A percentile compares a stretch with the other conserved stretches of the same genome.
Evolutionary conservation across 352 stramenopile genomes (phyloP).

Genomic region (Thraustotheca clavata): DNA sequence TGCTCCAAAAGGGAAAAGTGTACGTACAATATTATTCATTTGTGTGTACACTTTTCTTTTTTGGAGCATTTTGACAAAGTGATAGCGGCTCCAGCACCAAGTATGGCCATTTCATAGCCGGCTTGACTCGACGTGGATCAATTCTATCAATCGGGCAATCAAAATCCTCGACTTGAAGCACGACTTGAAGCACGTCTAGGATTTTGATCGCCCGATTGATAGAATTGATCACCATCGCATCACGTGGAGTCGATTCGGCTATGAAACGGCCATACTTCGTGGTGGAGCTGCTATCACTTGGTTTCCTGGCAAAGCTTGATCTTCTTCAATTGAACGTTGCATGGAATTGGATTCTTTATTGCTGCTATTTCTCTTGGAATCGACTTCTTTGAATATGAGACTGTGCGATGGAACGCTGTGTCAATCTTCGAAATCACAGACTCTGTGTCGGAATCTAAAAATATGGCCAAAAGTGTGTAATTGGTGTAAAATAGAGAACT

Average conservation of each 20-base stretch:
- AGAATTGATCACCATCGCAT: conserved; percentile 17
- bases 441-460: conserved; percentile 19
- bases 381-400: conserved; percentile 21
- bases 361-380: conserved; percentile 21
- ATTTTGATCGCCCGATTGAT: conserved; percentile 19
- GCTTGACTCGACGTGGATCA: conserved; percentile 10
- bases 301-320: conserved; percentile 14
- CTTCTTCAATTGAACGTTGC: conserved; percentile 21
- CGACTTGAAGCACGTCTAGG: conserved; percentile 12
- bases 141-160: conserved; percentile 21
- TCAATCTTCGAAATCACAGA: conserved; percentile 13
- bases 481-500: no score
- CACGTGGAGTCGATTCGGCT: conserved; percentile 19
- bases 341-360: conserved; percentile 13
- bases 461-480: no score
- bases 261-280: conserved; percentile 14
- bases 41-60: conserved; percentile 14
- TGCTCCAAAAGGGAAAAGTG: no score
- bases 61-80: conserved; percentile 20
- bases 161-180: conserved; percentile 17
- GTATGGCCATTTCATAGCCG: conserved; percentile 14
- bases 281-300: conserved; percentile 7
- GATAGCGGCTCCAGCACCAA: conserved; percentile 16
- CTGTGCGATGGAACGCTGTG: conserved; percentile 11
- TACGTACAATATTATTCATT: no score